Evolutionary conservation across 305 asterid species (phyloP).

Genomic region (Fraxinus sp.): DNA sequence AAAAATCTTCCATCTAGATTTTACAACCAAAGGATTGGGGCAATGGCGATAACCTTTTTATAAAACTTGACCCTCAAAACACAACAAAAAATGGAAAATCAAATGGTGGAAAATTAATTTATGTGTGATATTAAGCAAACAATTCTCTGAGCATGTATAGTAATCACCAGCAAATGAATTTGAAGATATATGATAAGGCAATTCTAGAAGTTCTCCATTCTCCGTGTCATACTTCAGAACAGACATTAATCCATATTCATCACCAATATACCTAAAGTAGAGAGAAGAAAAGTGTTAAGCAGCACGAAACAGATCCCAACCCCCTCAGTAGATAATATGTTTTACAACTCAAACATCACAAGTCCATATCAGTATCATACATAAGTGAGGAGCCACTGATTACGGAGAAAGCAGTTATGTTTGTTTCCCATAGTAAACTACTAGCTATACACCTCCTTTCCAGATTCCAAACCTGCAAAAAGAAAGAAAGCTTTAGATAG

Average conservation of each 20-base stretch:
- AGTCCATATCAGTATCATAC: conserved; percentile 47
- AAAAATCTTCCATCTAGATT: neutral
- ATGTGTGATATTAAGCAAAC: conserved; percentile 8
- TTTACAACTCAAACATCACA: conserved; percentile 24
- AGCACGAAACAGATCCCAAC: conserved; percentile 17
- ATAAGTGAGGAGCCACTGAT: conserved; percentile 75
- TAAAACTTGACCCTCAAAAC: neutral
- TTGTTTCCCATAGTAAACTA: conserved; percentile 78
- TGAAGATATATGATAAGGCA: conserved; percentile 68
- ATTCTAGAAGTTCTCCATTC: conserved; percentile 48
- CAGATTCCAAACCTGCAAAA: conserved; percentile 82
- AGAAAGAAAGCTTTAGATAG: conserved; percentile 7
- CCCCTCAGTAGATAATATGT: conserved; percentile 19
- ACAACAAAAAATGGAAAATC: neutral
- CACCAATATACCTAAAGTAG: conserved; percentile 74
- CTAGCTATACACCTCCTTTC: conserved; percentile 64
- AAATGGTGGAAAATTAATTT: conserved; percentile 1
- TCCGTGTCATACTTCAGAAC: conserved; percentile 63
- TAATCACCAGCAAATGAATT: conserved; percentile 63
- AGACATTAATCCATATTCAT: conserved; percentile 74
- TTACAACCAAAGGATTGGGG: conserved; percentile 2
- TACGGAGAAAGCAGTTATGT: conserved; percentile 82
- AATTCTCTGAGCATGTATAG: neutral
- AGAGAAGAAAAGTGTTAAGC: conserved; percentile 28
- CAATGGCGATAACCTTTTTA: neutral